These are phyloP conservation scores for Amanita rubescens DNA, from an alignment of 768 basidiomycete genomes.

Conservation along the genomic window DNA sequence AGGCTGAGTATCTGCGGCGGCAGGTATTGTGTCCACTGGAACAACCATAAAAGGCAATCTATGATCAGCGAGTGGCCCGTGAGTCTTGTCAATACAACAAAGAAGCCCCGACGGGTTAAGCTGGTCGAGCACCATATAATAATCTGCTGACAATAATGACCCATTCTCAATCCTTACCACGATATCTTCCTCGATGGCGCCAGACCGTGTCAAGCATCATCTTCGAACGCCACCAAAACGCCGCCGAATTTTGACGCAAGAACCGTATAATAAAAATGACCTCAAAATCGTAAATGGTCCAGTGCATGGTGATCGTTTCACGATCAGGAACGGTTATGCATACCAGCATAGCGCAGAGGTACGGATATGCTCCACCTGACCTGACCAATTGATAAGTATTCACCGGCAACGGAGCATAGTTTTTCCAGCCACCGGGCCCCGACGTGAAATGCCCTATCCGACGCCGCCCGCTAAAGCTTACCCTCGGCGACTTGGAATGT, in stretches of 20 bases:
- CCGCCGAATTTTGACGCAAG: background rate
- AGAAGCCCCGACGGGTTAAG: background rate
- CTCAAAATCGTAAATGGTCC: background rate
- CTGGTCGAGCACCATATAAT: background rate
- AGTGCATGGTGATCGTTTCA: background rate
- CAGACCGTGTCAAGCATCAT: background rate
- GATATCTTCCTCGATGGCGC: background rate
- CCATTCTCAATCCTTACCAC: background rate
- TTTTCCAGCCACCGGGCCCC: background rate
- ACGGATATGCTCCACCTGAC: background rate
- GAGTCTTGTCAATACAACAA: background rate
- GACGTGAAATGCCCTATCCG: conserved; percentile 19
- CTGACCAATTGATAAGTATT: background rate
- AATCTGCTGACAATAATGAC: background rate
- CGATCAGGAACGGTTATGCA: background rate
- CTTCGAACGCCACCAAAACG: conserved; percentile 1
- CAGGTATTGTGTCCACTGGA: conserved; percentile 14
- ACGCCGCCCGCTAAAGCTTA: conserved; percentile 29
- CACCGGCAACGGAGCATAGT: background rate
- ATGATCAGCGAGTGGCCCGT: background rate
- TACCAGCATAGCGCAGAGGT: background rate
- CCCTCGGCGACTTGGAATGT: conserved; percentile 34
- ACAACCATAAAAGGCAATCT: background rate
- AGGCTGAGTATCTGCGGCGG: conserved; percentile 29
- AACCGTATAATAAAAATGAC: background rate